These are phyloP conservation scores for Alternaria dauci DNA, from an alignment of 2,329 filamentous ascomycete species.

Conservation along the genomic window DNA sequence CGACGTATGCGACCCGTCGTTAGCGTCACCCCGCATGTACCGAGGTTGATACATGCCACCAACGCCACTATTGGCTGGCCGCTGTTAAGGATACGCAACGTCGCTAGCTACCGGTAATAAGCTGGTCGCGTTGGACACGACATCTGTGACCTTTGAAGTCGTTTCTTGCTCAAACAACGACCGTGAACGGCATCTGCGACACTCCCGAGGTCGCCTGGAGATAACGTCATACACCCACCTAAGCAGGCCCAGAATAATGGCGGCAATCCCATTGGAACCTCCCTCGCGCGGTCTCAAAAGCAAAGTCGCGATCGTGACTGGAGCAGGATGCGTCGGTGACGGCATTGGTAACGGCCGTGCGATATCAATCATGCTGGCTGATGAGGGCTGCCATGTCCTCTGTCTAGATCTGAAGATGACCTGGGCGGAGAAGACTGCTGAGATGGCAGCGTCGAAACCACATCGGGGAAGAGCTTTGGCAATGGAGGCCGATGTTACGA, in stretches of 20 bases:
- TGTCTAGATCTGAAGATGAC: constrained; percentile 63
- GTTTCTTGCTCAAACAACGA: background rate
- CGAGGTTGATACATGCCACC: constrained; percentile 8
- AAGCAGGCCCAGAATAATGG: constrained; percentile 10
- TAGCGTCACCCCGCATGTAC: constrained; percentile 20
- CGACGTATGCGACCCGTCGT: constrained; percentile 10
- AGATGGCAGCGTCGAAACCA: constrained; percentile 58
- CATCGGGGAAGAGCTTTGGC: constrained; percentile 53
- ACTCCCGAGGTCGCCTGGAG: background rate
- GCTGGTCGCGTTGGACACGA: background rate
- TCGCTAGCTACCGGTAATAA: background rate
- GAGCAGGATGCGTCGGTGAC: constrained; percentile 64
- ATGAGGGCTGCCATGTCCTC: constrained; percentile 66
- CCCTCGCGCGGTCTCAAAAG: constrained; percentile 54
- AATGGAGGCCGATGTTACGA: constrained; percentile 64
- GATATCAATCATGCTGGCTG: constrained; percentile 66
- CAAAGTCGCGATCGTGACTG: constrained; percentile 65
- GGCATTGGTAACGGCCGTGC: constrained; percentile 69
- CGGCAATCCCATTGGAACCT: constrained; percentile 24
- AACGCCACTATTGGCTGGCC: background rate
- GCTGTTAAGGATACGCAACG: constrained; percentile 9
- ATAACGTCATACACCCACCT: background rate
- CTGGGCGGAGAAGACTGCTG: constrained; percentile 63
- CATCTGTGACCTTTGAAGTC: background rate
- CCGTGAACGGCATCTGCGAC: background rate